phyloP scores from a whole-genome alignment of 805 yeast genomes.

The Zygosaccharomyces kombuchaensis region DNA sequence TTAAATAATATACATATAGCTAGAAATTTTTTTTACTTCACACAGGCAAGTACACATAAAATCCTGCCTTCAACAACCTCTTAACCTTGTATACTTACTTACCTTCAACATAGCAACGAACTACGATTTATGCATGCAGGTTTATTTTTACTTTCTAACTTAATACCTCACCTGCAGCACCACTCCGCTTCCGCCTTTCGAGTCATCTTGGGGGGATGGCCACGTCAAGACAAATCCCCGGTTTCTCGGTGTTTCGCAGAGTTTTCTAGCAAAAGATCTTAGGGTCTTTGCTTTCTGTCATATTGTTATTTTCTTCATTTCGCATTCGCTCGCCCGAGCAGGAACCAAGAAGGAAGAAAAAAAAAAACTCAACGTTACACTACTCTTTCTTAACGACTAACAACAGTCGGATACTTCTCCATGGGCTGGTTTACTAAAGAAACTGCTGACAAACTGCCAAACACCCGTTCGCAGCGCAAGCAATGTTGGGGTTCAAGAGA shows the following conservation, averaged over 20 bases:
- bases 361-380: slow-evolving; percentile 1
- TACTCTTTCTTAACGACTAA: neutral
- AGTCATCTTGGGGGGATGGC: too few species aligned
- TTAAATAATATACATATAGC: too few species aligned
- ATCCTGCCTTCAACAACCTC: too few species aligned
- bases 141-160: neutral
- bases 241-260: neutral
- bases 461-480: slow-evolving; percentile 60
- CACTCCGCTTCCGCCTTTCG: too few species aligned
- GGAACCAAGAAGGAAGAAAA: neutral
- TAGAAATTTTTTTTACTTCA: too few species aligned
- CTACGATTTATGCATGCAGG: too few species aligned
- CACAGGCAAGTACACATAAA: too few species aligned
- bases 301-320: neutral
- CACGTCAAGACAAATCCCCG: neutral
- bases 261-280: neutral
- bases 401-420: neutral
- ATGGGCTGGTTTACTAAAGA: slow-evolving; percentile 19
- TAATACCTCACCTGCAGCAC: neutral
- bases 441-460: slow-evolving; percentile 14
- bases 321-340: neutral
- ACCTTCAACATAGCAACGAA: too few species aligned
- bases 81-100: too few species aligned
- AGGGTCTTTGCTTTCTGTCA: neutral
- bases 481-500: slow-evolving; percentile 92